Conservation (phyloP, 805 yeast genomes). For the Wickerhamomyces ciferrii region DNA sequence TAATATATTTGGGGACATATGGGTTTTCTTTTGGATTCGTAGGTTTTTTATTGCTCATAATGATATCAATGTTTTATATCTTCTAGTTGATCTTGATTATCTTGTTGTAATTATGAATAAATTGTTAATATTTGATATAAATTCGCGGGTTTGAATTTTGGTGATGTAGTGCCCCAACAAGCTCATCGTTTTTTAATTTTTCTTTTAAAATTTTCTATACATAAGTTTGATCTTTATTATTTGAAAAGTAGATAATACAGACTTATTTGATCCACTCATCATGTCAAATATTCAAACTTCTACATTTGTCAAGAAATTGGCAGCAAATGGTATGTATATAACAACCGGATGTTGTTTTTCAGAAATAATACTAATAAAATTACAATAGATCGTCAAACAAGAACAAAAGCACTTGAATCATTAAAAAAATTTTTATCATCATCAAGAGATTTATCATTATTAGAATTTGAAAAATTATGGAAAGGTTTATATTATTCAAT, state of each 20-base stretch:
- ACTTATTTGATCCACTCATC: too few species aligned
- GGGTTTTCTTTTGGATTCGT: conserved; percentile 22
- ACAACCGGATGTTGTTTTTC: background rate
- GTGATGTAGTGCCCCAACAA: background rate
- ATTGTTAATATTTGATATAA: too few species aligned
- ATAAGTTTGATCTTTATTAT: too few species aligned
- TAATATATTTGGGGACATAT: conserved; percentile 35
- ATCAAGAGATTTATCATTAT: conserved; percentile 29
- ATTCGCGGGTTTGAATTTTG: background rate
- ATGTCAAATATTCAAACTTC: conserved; percentile 28
- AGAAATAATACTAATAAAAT: conserved; percentile 4
- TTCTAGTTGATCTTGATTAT: too few species aligned
- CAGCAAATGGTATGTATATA: conserved; percentile 60
- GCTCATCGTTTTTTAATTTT: too few species aligned
- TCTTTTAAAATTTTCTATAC: background rate
- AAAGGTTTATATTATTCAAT: conserved; percentile 91
- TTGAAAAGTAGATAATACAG: too few species aligned
- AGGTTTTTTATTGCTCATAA: background rate
- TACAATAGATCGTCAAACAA: conserved; percentile 50
- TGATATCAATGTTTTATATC: background rate
- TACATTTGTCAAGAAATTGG: conserved; percentile 71
- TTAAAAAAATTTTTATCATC: conserved; percentile 51
- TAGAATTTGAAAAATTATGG: conserved; percentile 75
- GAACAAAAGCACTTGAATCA: conserved; percentile 69
- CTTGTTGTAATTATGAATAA: too few species aligned